These are phyloP conservation scores for Brassica napus DNA, from an alignment of 345 rosid genomes.

Conservation along the genomic window Da-Ae NC_063452.1:26663001-26663500, in stretches of 20 bases:
- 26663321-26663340: neutral
- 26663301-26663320: neutral
- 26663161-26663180: neutral
- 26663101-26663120: neutral
- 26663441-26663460: neutral
- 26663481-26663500: neutral
- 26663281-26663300: neutral
- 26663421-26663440: neutral
- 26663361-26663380: neutral
- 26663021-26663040: neutral
- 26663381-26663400: neutral
- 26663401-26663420: neutral
- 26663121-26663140: neutral
- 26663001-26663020: neutral
- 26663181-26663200: neutral
- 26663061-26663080: neutral
- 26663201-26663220: neutral
- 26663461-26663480: neutral
- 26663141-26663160: neutral
- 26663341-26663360: neutral
- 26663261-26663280: neutral
- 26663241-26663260: neutral
- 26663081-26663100: neutral
- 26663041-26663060: neutral
- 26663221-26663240: neutral